Evolutionary conservation across 2,329 filamentous ascomycete species (phyloP), one percentile per base, ranked within the genome.

Genomic region (Lanzia echinophila): DNA sequence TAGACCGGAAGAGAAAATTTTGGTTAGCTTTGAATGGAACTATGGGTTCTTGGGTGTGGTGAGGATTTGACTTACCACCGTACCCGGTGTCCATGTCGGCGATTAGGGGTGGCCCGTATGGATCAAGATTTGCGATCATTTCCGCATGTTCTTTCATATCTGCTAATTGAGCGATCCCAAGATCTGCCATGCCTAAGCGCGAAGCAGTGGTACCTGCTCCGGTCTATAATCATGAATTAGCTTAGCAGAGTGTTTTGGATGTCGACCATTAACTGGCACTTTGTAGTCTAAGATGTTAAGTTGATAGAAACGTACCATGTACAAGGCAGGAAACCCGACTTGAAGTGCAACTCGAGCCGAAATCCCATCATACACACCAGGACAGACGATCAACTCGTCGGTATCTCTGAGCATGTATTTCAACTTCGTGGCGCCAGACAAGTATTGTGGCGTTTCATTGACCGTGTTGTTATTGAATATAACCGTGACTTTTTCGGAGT

Each of bases 341-440:
- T 74, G 70, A 20, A 85, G 72, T 1, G 83, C 83, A 54, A 87
- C 77, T 1, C 84, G 73, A 1, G 84, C 83, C 2, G 81, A 82
- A 51, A 86, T 75, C 7, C 84, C 84, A 71, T 88, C 84, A 63
- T 86, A 86, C 1, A 88, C 83, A 31, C 84, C 84, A 0, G 84
- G 84, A 12, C 50, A 46, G 28, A 55, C 48, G 22, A 57, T 53
- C 20, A 57, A 46, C 17, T 53, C 39, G 31, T 53, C 50, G 10
- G 45, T 24, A 12, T 51, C 39, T 2, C 31, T 32, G 31, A 57
- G 33, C 52, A 57, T 55, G 4, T 42, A 38, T 15, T 50, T 47
- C 28, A 57, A 49, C 43, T 57, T 57, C 17, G 55, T 41, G 32
- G 53, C 45, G 20, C 34, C 17, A 24, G 50, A 7, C 3, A 24